A percentile compares a stretch with the other conserved stretches of the same genome.
Conservation (phyloP, 1,139 yeast genomes). For the Diutina sp. region DNA sequence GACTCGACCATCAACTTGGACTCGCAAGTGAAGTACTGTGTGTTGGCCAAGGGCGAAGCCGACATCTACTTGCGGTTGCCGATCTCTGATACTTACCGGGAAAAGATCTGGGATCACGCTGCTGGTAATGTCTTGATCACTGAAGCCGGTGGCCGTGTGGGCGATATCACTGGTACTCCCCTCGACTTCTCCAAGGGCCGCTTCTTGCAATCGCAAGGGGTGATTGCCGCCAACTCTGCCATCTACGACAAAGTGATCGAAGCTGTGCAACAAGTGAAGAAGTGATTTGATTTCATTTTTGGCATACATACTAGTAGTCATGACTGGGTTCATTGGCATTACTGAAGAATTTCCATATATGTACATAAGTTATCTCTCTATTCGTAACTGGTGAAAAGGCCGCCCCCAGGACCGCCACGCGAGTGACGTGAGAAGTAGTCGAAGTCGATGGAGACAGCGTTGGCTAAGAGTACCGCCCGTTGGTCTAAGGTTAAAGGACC, state of each 20-base stretch:
- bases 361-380: not conserved
- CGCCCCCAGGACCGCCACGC: slow-evolving; percentile 1
- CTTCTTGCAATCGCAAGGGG: slow-evolving; percentile 71
- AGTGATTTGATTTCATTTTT: not conserved
- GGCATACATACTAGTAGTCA: not conserved
- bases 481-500: slow-evolving; percentile 59
- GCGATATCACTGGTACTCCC: slow-evolving; percentile 64
- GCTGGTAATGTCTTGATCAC: slow-evolving; percentile 79
- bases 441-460: slow-evolving; percentile 85
- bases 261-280: slow-evolving; percentile 29
- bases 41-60: slow-evolving; percentile 82
- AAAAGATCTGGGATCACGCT: slow-evolving; percentile 98
- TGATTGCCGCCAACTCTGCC: slow-evolving; percentile 68
- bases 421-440: slow-evolving; percentile 91
- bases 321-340: not conserved
- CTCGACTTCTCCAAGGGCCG: slow-evolving; percentile 86
- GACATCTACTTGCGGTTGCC: slow-evolving; percentile 88
- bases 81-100: slow-evolving; percentile 60
- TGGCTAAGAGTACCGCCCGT: slow-evolving; percentile 74
- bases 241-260: slow-evolving; percentile 51
- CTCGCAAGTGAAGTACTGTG: slow-evolving; percentile 92
- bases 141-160: slow-evolving; percentile 87
- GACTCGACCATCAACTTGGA: slow-evolving; percentile 60
- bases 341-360: not conserved
- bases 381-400: not conserved